These are phyloP conservation scores for Serendipita sp. DNA, from an alignment of 768 basidiomycete genomes.

Conservation along the genomic window DNA sequence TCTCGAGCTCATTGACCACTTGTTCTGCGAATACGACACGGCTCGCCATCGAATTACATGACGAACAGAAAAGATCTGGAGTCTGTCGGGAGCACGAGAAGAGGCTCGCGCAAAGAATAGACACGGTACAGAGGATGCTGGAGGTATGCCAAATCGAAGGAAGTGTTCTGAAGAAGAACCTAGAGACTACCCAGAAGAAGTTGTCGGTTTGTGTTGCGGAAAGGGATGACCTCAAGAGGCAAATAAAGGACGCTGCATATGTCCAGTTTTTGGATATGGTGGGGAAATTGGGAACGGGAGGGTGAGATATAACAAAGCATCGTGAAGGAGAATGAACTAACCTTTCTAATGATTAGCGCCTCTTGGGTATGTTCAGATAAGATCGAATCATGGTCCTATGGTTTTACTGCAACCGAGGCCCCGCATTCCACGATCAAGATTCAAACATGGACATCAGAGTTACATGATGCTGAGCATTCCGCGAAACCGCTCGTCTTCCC, in stretches of 20 bases:
- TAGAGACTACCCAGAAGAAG: not conserved
- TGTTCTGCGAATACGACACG: not conserved
- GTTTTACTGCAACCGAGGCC: not conserved
- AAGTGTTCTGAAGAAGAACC: not conserved
- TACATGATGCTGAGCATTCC: not conserved
- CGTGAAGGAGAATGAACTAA: not conserved
- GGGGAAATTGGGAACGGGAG: not conserved
- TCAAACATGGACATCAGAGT: not conserved
- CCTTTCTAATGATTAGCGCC: not conserved
- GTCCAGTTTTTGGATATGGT: not conserved
- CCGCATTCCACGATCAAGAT: not conserved
- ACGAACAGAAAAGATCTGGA: not conserved
- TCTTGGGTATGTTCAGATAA: not conserved
- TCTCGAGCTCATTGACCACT: not conserved
- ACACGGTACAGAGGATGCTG: not conserved
- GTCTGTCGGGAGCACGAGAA: not conserved
- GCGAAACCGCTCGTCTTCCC: not conserved
- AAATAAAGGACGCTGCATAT: not conserved
- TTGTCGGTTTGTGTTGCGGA: not conserved
- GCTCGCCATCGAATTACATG: not conserved
- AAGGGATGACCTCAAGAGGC: not conserved
- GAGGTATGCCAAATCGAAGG: not conserved
- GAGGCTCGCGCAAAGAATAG: not conserved
- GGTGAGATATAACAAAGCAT: not conserved
- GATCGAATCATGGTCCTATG: not conserved